Base-by-base conservation (phyloP, 345 rosid species). In the Streptanthus diversifolius region DNA sequence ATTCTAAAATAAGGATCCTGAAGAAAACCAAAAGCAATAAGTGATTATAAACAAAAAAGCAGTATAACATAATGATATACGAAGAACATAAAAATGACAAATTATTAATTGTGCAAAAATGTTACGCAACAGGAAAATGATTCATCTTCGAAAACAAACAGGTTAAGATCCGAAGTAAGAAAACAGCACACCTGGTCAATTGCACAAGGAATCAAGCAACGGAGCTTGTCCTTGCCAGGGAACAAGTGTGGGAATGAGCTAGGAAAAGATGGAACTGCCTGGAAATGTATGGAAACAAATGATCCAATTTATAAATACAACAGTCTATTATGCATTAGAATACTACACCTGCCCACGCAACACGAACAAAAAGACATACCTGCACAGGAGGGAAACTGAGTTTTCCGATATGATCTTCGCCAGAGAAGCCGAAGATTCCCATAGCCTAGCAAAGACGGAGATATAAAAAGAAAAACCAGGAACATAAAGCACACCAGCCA, bases 1-100 rank as follows among this genome's bases (percentile, higher is more conserved):
- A 89, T 91, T 80, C 96, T 89, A 79, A 91, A 93, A 80, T 95
- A 95, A 54, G 97, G 99, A 79, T 93, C 98, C 98, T 91, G 90
- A 76, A 77, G 33, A 53, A 65, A 81, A 32, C 30, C 59, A 68
- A 74, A 52, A 36, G 10, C 8, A 56, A 9, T 18, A 7, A 47
- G 4, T 24, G 36, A 41, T 36, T 43, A 36, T 45, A 10, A 63
- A 44, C 9, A 36, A 54, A 63, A n/a, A 19, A 7, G 13, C 45
- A 39, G 45, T 57, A 75, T 2, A 45, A 25, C 43, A 24, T 7
- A 24, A 19, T 59, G 1, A 75, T 30, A 60, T 13, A 61, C 1
- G 5, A 0, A 45, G 8, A 25, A 25, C 35, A 47, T 24, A 22
- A 49, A 49, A 48, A 12, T n/a, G n/a, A n/a, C n/a, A n/a, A n/a